These are phyloP conservation scores for Solanum peruvianum DNA, from an alignment of 257 asterid genomes.

Conservation along the genomic window DNA sequence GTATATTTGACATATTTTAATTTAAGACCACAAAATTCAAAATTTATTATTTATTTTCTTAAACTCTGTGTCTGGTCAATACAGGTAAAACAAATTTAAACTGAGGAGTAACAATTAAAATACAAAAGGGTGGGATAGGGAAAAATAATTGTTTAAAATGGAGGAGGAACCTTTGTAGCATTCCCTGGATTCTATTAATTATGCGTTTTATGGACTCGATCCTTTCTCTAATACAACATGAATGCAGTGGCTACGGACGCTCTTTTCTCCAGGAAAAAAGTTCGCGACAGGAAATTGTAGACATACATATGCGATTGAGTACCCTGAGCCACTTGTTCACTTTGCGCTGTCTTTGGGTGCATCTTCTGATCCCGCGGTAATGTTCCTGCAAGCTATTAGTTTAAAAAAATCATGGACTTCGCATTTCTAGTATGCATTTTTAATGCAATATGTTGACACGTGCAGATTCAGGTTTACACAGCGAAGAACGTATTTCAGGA, in stretches of 20 bases:
- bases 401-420: neutral
- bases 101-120: neutral
- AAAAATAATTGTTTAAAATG: neutral
- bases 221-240: slow-evolving; percentile 1
- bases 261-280: slow-evolving; percentile 74
- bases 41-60: neutral
- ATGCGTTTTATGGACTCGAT: neutral
- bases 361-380: slow-evolving; percentile 74
- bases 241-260: slow-evolving; percentile 71
- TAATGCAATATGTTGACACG: neutral
- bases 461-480: slow-evolving; percentile 62
- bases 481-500: slow-evolving; percentile 55
- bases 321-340: slow-evolving; percentile 83
- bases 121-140: neutral
- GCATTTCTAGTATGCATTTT: neutral
- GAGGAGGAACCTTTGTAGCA: neutral
- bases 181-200: neutral
- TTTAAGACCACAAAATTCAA: neutral
- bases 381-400: neutral
- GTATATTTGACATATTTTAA: neutral
- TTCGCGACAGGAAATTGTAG: slow-evolving; percentile 30
- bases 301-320: slow-evolving; percentile 63
- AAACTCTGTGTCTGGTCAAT: neutral
- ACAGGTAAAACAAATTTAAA: neutral
- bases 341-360: slow-evolving; percentile 84